Base-by-base conservation (phyloP, 1,139 yeast genomes). In the Geotrichum macrosporum region DNA sequence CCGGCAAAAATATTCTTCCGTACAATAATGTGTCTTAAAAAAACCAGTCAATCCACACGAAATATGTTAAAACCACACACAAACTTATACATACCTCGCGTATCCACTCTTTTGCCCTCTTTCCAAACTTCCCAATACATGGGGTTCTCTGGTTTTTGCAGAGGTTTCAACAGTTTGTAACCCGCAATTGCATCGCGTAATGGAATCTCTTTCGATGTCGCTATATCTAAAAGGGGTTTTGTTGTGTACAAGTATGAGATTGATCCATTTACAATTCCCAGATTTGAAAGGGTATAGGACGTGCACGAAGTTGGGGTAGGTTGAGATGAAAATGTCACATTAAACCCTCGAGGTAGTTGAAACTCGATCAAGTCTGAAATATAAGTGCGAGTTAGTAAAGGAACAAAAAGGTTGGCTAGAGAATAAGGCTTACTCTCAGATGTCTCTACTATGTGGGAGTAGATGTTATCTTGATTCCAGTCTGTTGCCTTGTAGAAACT, bases 1-100 rank as follows among this genome's bases (percentile, higher is more conserved):
- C 85, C 0, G 98, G 98, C 54, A 92, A 80, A 59, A 83, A 85
- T 79, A 94, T 78, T 53, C 94, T 72, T 0, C 97, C 98, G 61
- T 87, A 92, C 29, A 79, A 61, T 15, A 82, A 61, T 1, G 74
- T 66, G 34, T 60, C 63, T 56, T 5, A 5, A 10, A 24, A 16
- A 12, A 30, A n/a, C n/a, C n/a, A n/a, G n/a, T n/a, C n/a, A n/a
- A n/a, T n/a, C n/a, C n/a, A n/a, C n/a, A n/a, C n/a, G n/a, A n/a
- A n/a, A n/a, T n/a, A n/a, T n/a, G n/a, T n/a, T n/a, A n/a, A n/a
- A n/a, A n/a, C n/a, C n/a, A n/a, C n/a, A n/a, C n/a, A n/a, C n/a
- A n/a, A n/a, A n/a, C n/a, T n/a, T n/a, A n/a, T n/a, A n/a, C 51
- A 15, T 42, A 48, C 52, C 52, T 30, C 53, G 54, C 3, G 48